Evolutionary conservation across 2,329 filamentous ascomycete genomes (phyloP), one percentile per base, ranked within the genome.

Genomic region (Aaosphaeria arxii): DNA sequence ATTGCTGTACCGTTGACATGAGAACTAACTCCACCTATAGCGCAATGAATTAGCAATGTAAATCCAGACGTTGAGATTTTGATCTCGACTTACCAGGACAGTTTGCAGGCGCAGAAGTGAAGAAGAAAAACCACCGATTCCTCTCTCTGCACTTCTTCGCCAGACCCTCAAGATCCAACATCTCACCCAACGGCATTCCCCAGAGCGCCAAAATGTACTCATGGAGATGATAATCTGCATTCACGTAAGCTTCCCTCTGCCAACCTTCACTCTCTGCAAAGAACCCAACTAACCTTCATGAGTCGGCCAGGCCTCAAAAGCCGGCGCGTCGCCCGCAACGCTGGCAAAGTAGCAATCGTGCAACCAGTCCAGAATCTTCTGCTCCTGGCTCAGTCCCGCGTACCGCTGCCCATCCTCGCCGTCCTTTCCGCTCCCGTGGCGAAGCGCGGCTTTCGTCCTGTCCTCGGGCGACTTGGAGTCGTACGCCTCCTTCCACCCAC

Each of bases 321-420:
- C 74, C 17, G 79, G 80, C 9, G 77, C 72, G 61, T 89, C 86
- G 0, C 83, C 82, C 0, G 79, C 83, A 1, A 86, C 84, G 1
- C 81, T 82, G 0, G 85, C 75, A 55, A 89, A 88, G 45, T 85
- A 83, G 54, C 78, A 81, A 59, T 89, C 83, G 72, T 87, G 86
- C 49, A 89, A 53, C 85, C 85, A 89, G 45, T 81, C 77, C 6
- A 82, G 71, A 4, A 84, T 77, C 40, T 77, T 77, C 42, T 80
- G 69, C 43, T 80, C 77, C 53, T 81, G 78, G 42, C 73, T 73
- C 3, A 83, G 48, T 0, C 80, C 80, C 0, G 74, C 75, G 58
- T 75, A 82, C 6, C 66, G 46, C 43, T 74, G 64, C 3, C 71
- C 66, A 6, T 71, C 73, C 7, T 63, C 57, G 0, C 60, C 61